Evolutionary conservation across 805 yeast species (phyloP).

Genomic region (Jamesozyma gamospora): DNA sequence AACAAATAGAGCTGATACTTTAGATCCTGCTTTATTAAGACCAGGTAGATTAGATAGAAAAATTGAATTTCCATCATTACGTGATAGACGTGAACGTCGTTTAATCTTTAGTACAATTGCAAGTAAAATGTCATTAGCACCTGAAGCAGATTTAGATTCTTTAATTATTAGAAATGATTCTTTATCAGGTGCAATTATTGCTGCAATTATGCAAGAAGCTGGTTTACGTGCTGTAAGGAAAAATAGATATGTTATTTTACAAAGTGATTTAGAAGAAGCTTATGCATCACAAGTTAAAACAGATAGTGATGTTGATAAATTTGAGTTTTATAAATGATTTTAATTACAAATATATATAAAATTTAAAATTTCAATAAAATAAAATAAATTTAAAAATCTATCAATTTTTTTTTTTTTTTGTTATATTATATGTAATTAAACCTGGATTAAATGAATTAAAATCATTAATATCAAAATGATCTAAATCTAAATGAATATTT

Average conservation of each 20-base stretch:
- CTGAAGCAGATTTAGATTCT: conserved; percentile 93
- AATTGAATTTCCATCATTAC: conserved; percentile 91
- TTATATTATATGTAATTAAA: conserved; percentile 28
- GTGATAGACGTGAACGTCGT: conserved; percentile 97
- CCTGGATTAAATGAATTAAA: conserved; percentile 50
- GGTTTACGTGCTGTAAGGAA: conserved; percentile 97
- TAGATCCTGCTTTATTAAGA: conserved; percentile 95
- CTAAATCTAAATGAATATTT: conserved; percentile 54
- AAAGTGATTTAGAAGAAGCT: conserved; percentile 95
- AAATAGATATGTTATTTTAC: conserved; percentile 92
- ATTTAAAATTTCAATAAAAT: no score
- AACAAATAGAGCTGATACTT: conserved; percentile 97
- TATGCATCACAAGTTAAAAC: conserved; percentile 94
- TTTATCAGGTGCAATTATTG: conserved; percentile 91
- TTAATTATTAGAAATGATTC: conserved; percentile 94
- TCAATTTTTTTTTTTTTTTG: no score
- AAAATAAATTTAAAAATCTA: no score
- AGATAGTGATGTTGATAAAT: conserved; percentile 90
- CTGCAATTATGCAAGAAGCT: conserved; percentile 99
- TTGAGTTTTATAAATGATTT: conserved; percentile 81
- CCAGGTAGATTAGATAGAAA: conserved; percentile 98
- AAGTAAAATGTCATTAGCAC: conserved; percentile 94
- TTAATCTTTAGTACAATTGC: conserved; percentile 93
- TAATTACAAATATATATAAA: no score
- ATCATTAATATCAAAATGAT: conserved; percentile 52